Conservation (phyloP, 179 eudicot genomes). For the Spinacia oleracea region DNA sequence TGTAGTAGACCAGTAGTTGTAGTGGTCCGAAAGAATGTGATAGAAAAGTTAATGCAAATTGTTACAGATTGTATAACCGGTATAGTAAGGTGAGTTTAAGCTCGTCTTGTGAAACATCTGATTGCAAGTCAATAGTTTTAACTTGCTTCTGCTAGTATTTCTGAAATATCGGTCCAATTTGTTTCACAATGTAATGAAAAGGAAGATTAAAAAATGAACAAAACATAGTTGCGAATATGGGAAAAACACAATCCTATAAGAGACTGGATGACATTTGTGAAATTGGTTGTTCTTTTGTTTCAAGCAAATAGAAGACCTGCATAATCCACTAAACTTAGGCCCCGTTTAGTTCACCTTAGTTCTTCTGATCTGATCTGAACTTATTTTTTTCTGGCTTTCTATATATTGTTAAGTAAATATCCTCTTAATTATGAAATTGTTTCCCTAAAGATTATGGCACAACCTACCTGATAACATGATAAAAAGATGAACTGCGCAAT, state of each 20-base stretch:
- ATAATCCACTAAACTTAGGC: neutral
- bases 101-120: neutral
- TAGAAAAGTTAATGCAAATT: neutral
- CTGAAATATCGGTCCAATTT: no score
- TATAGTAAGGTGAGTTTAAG: neutral
- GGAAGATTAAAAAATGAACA: neutral
- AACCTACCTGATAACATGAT: constrained; percentile 7
- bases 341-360: no score
- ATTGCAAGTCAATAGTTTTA: neutral
- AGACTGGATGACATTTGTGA: neutral
- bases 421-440: neutral
- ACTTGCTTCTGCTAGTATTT: neutral
- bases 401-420: neutral
- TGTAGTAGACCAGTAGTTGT: no score
- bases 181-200: neutral
- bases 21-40: neutral
- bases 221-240: neutral
- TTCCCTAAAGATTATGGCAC: neutral
- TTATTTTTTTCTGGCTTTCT: neutral
- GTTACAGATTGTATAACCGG: neutral
- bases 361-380: no score
- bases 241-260: neutral
- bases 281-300: neutral
- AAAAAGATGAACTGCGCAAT: neutral
- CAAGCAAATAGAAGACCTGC: neutral